Percentiles rank a stretch among this genome's conserved stretches.
Conservation (phyloP, 306 rosid species). For the Quercus gilva region DNA sequence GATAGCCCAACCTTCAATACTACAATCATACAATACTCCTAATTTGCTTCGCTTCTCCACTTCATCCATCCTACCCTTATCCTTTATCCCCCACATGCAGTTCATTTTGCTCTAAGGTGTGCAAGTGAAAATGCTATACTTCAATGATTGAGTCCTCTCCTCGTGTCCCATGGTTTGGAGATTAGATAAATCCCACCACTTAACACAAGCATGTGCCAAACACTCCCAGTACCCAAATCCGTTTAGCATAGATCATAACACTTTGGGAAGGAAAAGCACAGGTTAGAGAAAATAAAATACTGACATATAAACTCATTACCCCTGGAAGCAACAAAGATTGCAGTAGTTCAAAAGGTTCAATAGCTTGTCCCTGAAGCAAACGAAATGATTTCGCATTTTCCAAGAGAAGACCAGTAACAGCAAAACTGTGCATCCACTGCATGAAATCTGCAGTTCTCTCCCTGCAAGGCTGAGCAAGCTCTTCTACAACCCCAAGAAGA, state of each 20-base stretch:
- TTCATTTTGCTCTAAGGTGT: not conserved
- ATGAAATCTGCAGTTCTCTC: constrained; percentile 83
- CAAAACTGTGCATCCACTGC: constrained; percentile 91
- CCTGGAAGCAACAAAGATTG: constrained; percentile 85
- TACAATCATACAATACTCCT: too few relatives aligned
- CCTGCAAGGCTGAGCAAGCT: constrained; percentile 84
- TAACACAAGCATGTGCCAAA: not conserved
- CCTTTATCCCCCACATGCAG: not conserved
- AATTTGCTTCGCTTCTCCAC: too few relatives aligned
- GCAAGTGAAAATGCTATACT: not conserved
- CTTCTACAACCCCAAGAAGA: constrained; percentile 62
- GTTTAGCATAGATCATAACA: not conserved
- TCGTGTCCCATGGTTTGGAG: not conserved
- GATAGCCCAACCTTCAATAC: too few relatives aligned
- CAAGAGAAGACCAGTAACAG: constrained; percentile 74
- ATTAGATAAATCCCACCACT: not conserved
- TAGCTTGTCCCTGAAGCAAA: constrained; percentile 56
- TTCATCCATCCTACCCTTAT: too few relatives aligned
- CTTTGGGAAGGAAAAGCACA: not conserved
- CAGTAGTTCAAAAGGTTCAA: constrained; percentile 62
- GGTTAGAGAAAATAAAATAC: not conserved
- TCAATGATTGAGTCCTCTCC: not conserved
- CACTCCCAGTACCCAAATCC: not conserved
- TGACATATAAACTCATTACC: constrained; percentile 40
- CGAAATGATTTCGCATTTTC: constrained; percentile 68